phyloP scores from a whole-genome alignment of 805 yeast genomes.

The Zygoascus biomembranicola region DNA sequence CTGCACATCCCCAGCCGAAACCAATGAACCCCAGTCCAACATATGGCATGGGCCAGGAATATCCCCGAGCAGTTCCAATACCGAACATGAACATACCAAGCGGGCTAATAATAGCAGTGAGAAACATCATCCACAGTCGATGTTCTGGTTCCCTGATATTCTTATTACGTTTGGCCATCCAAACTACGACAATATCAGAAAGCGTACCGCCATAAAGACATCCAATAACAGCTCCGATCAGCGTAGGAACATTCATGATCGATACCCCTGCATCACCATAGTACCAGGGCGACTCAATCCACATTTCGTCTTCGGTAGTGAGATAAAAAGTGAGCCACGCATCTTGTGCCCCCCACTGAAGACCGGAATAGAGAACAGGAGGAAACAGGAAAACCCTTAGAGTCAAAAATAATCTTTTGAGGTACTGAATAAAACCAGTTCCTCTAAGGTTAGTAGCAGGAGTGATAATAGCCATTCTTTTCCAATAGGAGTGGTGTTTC shows the following conservation, averaged over 20 bases:
- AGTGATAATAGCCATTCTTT: constrained; percentile 23
- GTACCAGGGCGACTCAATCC: constrained; percentile 58
- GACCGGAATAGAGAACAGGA: constrained; percentile 49
- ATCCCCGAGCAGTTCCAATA: constrained; percentile 46
- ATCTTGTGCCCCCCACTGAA: constrained; percentile 77
- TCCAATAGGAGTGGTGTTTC: not conserved
- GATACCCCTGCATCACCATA: constrained; percentile 62
- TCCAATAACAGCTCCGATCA: constrained; percentile 46
- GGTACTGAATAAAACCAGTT: constrained; percentile 57
- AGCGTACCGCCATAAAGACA: constrained; percentile 41
- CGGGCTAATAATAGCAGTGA: constrained; percentile 44
- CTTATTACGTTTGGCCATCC: constrained; percentile 10
- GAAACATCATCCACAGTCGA: constrained; percentile 42
- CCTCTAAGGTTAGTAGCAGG: constrained; percentile 51
- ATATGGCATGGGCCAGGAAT: constrained; percentile 45
- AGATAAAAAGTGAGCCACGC: constrained; percentile 67
- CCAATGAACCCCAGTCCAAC: constrained; percentile 52
- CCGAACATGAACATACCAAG: constrained; percentile 54
- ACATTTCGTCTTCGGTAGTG: constrained; percentile 62
- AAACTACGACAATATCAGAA: constrained; percentile 49
- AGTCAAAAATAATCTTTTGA: constrained; percentile 41
- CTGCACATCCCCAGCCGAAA: constrained; percentile 47
- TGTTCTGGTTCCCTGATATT: constrained; percentile 39
- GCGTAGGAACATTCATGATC: constrained; percentile 63
- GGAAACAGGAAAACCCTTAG: constrained; percentile 36